phyloP scores from a whole-genome alignment of 2,329 filamentous ascomycete genomes.

The Lecanosticta acicola region DNA sequence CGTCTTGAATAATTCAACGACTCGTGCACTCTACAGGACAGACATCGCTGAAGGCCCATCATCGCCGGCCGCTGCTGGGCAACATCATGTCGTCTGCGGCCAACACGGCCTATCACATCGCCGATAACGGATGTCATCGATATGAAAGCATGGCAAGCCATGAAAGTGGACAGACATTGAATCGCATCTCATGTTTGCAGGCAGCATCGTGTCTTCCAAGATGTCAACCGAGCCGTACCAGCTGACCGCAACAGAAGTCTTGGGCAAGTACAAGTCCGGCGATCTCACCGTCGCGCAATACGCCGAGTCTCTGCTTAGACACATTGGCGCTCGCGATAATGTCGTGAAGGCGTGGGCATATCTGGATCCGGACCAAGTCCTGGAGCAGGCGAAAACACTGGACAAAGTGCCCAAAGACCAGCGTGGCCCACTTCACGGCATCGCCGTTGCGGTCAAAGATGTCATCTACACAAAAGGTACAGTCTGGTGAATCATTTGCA shows the following conservation, averaged over 20 bases:
- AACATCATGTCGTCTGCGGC: neutral
- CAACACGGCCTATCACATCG: neutral
- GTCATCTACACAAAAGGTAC: conserved; percentile 52
- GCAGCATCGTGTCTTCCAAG: neutral
- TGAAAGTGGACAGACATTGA: neutral
- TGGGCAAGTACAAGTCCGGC: conserved; percentile 36
- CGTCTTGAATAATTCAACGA: too few relatives aligned
- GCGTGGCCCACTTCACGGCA: conserved; percentile 53
- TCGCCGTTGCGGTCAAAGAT: conserved; percentile 57
- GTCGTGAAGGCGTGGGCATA: conserved; percentile 49
- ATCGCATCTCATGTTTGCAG: too few relatives aligned
- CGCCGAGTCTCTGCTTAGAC: conserved; percentile 43
- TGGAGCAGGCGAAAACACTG: conserved; percentile 46
- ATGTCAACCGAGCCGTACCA: conserved; percentile 16
- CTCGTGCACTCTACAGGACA: too few relatives aligned
- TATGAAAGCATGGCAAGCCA: neutral
- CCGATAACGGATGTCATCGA: neutral
- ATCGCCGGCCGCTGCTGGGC: neutral
- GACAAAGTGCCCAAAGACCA: conserved; percentile 46
- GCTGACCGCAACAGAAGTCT: conserved; percentile 42
- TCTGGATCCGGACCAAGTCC: conserved; percentile 43
- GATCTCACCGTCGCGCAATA: conserved; percentile 48
- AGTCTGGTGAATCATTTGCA: neutral
- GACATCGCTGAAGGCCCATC: too few relatives aligned
- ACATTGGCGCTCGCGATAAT: conserved; percentile 42